Base-by-base conservation (phyloP, 257 asterid genomes). In the Nicotiana benthamiana region DNA sequence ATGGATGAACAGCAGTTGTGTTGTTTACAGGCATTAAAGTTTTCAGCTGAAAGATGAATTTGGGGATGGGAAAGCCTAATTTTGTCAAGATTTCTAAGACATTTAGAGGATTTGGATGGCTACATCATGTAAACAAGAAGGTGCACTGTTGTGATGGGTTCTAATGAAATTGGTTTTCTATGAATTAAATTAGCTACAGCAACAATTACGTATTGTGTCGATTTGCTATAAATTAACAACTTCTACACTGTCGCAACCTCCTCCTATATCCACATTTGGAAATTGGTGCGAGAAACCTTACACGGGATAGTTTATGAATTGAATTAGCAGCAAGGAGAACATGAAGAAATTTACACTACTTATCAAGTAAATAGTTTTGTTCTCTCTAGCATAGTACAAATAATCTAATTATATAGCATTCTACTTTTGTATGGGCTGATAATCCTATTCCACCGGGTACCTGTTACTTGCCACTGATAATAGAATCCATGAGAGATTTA, bases 81-180 rank as follows among this genome's bases (percentile, higher is more conserved):
- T 89, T 96, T 46, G 87, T 86, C 6, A 96, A 87, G 92, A 85
- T 96, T 75, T 81, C 98, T 0, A 96, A 92, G 85, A 97, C 94
- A 53, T 85, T 96, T 32, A 94, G 88, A 87, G 97, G 99, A 59
- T 48, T 94, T 65, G 97, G 98, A 43, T 96, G 99, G 99, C 65
- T 96, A 88, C 94, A 89, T 80, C 84, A 85, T 46, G 85, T 89
- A 27, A 87, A 76, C 13, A 79, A 95, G 92, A 96, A 95, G 93
- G 97, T 95, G 84, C 96, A 93, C 78, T 86, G 84, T 80, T 92
- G 90, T n/a, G 90, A 87, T 82, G 85, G 88, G 48, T 72, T 72
- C 11, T 22, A 48, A 48, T 24, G 48, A 30, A 26, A 27, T 75
- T 24, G 16, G 3, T 3, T 75, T 40, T 27, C 26, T 51, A 46